Evolutionary conservation across 169 alveolate genomes (phyloP), one percentile per base, ranked within the genome.

Genomic region (Eimeria brunetti): DNA sequence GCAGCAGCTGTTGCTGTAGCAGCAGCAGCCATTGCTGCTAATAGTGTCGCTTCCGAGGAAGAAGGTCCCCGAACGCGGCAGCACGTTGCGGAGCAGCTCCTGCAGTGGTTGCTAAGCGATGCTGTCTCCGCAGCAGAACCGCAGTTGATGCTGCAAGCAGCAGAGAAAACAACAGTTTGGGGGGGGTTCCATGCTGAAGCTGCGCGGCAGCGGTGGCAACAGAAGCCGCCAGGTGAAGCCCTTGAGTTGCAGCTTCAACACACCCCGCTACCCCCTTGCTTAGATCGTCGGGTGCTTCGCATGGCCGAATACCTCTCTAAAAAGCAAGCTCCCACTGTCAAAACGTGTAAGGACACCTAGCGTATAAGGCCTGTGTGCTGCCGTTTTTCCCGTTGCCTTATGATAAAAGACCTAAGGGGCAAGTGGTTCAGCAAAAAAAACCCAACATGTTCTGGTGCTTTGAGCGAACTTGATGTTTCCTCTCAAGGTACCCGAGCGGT

Each of bases 141-240:
- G 9, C 92, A 86, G 83, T 24, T 86, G 60, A 41, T 62, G 78
- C 44, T 86, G 92, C 81, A 86, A n/a, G 78, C 81, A 36, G 92
- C 92, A 33, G 81, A 38, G 51, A 58, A 62, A 27, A 49, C 78
- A 12, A 30, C 83, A 14, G 92, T 62, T 16, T 38, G 62, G 64
- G 92, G 92, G 24, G 92, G 92, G 44, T 46, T 44, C 46, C 56
- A 58, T 86, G 92, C 92, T 86, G 92, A 86, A 62, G 81, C 83
- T 20, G 92, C 92, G 24, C 44, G 92, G 64, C 64, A 9, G n/a
- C 58, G 33, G 36, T 83, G 75, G 56, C 80, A 64, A 46, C n/a
- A n/a, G 44, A 81, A 62, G 41, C 78, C 62, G 67, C 33, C 75
- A 27, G 14, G 58, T 24, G 60, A 41, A 64, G 67, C 46, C 62